Base-by-base conservation (phyloP, 2,329 filamentous ascomycete species). In the Alternaria gaisen region DNA sequence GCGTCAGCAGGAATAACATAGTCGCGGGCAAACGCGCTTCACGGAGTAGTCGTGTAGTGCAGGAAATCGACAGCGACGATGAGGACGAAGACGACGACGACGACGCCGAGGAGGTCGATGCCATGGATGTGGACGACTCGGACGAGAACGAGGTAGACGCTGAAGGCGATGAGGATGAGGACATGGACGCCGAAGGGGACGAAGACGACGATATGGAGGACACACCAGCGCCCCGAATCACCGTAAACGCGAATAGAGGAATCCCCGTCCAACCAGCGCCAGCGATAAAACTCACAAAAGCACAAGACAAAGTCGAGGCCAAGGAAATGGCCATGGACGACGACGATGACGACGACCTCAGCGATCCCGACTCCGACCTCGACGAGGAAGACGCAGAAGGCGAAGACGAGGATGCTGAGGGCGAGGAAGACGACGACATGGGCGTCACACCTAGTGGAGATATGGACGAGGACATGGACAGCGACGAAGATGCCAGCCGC, bases 401-500 rank as follows among this genome's bases (percentile, higher is more conserved):
- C 78, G 83, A 55, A 76, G 80, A 79, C 18, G 77, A 78, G 9
- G 78, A 80, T 54, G 79, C 72, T 4, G 78, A 79, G 57, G 78
- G 72, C 12, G 78, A 79, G n/a, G 78, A 79, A 2, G 80, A 82
- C 60, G 81, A 80, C 48, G 60, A 72, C 3, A 66, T 71, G 34
- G 77, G 69, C 4, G 80, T 48, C 12, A 60, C 60, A 26, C 68
- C 80, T 59, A 72, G 73, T 26, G 80, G 77, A 20, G 80, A 79
- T 1, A 68, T 71, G 38, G 77, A 79, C 18, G 75, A 80, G 9
- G 79, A 80, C 8, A 73, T 77, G 63, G 84, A 85, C 44, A 84
- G 85, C 48, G 83, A 84, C 36, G 84, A 85, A 11, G 85, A 86
- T 53, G 81, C 83, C 48, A 87, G 85, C 56, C 80, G 86, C 63